phyloP scores from a whole-genome alignment of 148 eudicot species.

The Vaccinium myrtillus region DNA sequence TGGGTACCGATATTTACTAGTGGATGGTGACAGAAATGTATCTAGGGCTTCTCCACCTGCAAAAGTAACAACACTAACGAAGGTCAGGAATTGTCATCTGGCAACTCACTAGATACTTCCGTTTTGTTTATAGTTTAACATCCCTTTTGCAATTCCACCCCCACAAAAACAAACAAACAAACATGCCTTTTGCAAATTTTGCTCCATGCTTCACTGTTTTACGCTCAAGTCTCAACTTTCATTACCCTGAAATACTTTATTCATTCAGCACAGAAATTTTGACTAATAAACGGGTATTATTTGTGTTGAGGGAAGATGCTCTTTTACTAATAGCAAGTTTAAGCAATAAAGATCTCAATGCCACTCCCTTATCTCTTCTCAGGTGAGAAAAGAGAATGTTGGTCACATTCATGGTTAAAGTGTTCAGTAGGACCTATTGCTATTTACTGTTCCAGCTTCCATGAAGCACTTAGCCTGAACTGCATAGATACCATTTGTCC shows the following conservation, averaged over 20 bases:
- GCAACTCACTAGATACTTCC: background rate
- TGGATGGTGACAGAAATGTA: conserved; percentile 77
- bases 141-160: background rate
- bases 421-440: background rate
- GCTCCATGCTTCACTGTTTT: background rate
- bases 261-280: conserved; percentile 9
- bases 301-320: background rate
- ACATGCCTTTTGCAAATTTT: background rate
- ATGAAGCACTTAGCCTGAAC: background rate
- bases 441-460: conserved; percentile 1
- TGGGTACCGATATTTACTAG: conserved; percentile 84
- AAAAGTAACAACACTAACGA: conserved; percentile 80
- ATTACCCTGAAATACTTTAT: conserved; percentile 1
- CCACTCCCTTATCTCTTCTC: background rate
- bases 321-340: background rate
- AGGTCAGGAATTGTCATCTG: conserved; percentile 43
- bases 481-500: background rate
- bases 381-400: background rate
- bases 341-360: background rate
- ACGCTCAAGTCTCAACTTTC: background rate
- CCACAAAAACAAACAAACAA: too few species aligned
- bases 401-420: background rate
- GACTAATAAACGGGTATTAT: background rate
- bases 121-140: background rate
- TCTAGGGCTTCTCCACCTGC: conserved; percentile 90